Conservation (phyloP, 2,329 filamentous ascomycete genomes). For the Mycosphaerella sp. region DNA sequence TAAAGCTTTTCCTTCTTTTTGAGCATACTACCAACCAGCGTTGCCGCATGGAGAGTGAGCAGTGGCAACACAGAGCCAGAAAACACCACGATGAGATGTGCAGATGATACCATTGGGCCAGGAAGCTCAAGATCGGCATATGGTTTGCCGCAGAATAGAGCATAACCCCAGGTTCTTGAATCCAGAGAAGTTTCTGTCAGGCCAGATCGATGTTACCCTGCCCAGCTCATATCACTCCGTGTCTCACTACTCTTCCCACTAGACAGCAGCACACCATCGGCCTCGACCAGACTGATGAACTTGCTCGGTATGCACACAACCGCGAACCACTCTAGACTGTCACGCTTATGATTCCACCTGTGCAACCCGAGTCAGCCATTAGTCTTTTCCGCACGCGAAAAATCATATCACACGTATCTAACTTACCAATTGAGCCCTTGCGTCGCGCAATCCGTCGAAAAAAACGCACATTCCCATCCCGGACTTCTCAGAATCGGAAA, state of each 20-base stretch:
- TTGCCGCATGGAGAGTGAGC: background rate
- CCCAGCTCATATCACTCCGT: background rate
- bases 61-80: background rate
- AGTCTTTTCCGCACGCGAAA: too few relatives aligned
- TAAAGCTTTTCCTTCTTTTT: conserved; percentile 9
- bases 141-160: background rate
- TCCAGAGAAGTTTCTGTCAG: background rate
- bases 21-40: background rate
- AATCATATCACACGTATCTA: too few relatives aligned
- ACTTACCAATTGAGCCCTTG: conserved; percentile 6
- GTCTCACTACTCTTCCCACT: background rate
- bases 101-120: conserved; percentile 4
- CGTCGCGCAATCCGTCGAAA: conserved; percentile 9
- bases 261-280: background rate
- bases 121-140: conserved; percentile 3
- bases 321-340: conserved; percentile 8
- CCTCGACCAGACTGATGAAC: conserved; percentile 3
- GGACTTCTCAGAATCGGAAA: conserved; percentile 4
- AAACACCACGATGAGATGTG: conserved; percentile 7
- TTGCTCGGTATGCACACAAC: conserved; percentile 7
- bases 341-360: conserved; percentile 5
- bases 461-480: conserved; percentile 4
- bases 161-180: background rate
- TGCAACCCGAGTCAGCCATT: background rate
- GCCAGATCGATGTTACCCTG: background rate